Percentiles rank a stretch among this genome's conserved stretches.
Conservation (phyloP, 2,329 filamentous ascomycete genomes). For the Aspergillaceae sp. region DNA sequence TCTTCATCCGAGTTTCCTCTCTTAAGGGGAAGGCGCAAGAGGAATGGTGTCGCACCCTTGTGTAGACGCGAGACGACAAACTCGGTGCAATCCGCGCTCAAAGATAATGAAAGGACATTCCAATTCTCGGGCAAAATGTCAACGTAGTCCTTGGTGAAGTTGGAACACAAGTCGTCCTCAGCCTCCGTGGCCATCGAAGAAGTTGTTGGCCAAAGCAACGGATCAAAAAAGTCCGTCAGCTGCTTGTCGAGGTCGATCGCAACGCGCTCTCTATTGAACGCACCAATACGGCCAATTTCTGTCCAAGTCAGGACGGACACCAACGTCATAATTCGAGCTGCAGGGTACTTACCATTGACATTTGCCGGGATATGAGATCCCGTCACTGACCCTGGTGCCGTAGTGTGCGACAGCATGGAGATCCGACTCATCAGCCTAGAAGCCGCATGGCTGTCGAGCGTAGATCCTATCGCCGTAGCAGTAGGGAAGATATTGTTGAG, state of each 20-base stretch:
- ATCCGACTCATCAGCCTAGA: constrained; percentile 33
- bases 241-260: constrained; percentile 40
- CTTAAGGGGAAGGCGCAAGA: constrained; percentile 76
- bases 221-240: constrained; percentile 34
- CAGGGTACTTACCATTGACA: constrained; percentile 27
- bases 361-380: constrained; percentile 27
- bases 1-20: constrained; percentile 76
- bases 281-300: constrained; percentile 35
- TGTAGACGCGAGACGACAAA: constrained; percentile 83
- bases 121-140: constrained; percentile 76
- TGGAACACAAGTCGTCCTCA: constrained; percentile 41
- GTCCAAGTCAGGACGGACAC: constrained; percentile 7
- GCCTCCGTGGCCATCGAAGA: constrained; percentile 10
- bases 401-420: constrained; percentile 36
- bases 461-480: constrained; percentile 29
- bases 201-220: constrained; percentile 41
- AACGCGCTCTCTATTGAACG: constrained; percentile 32
- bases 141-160: constrained; percentile 71
- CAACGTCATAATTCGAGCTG: not conserved
- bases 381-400: constrained; percentile 21
- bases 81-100: constrained; percentile 75
- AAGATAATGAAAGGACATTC: constrained; percentile 75
- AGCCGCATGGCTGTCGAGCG: constrained; percentile 30
- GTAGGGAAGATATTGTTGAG: constrained; percentile 26
- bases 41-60: constrained; percentile 66